Percentiles rank a stretch among this genome's conserved stretches.
Evolutionary conservation across 2,329 filamentous ascomycete species (phyloP).

Genomic region (Atkinsonella hypoxylon): DNA sequence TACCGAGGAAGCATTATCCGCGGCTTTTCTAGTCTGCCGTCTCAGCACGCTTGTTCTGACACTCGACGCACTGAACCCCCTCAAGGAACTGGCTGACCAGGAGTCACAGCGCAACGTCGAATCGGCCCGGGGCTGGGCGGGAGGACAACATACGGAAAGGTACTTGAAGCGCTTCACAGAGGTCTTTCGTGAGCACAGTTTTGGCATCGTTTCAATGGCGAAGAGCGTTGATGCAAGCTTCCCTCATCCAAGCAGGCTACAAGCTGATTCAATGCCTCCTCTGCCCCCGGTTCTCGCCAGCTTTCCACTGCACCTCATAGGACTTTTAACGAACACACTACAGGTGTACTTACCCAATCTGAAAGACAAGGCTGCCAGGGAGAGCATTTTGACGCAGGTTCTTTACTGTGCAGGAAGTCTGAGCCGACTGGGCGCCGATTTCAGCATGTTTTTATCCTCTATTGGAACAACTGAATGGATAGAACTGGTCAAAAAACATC

Average conservation of each 20-base stretch:
- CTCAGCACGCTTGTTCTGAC: conserved; percentile 68
- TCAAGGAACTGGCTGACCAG: conserved; percentile 82
- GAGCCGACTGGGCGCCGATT: conserved; percentile 82
- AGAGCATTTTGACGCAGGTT: conserved; percentile 84
- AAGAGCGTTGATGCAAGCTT: conserved; percentile 56
- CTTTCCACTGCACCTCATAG: conserved; percentile 73
- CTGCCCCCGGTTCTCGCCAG: conserved; percentile 69
- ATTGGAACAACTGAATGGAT: conserved; percentile 62
- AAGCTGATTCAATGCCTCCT: conserved; percentile 33
- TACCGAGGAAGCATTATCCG: conserved; percentile 59
- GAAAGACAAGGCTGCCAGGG: conserved; percentile 64
- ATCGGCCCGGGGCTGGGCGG: conserved; percentile 39
- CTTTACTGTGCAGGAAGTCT: conserved; percentile 88
- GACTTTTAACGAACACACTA: conserved; percentile 68
- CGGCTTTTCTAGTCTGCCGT: conserved; percentile 78
- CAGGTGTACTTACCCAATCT: conserved; percentile 69
- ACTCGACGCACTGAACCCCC: conserved; percentile 70
- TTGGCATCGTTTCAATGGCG: conserved; percentile 90
- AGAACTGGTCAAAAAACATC: conserved; percentile 78
- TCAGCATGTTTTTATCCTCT: conserved; percentile 69
- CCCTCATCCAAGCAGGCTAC: conserved; percentile 8
- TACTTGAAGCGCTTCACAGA: conserved; percentile 94
- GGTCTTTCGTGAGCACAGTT: conserved; percentile 94
- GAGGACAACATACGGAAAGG: conserved; percentile 84
- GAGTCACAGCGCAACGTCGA: conserved; percentile 46